Evolutionary conservation across 371 early-diverging fungal genomes (phyloP), one percentile per base, ranked within the genome.

Genomic region (Apophysomyces elegans): DNA sequence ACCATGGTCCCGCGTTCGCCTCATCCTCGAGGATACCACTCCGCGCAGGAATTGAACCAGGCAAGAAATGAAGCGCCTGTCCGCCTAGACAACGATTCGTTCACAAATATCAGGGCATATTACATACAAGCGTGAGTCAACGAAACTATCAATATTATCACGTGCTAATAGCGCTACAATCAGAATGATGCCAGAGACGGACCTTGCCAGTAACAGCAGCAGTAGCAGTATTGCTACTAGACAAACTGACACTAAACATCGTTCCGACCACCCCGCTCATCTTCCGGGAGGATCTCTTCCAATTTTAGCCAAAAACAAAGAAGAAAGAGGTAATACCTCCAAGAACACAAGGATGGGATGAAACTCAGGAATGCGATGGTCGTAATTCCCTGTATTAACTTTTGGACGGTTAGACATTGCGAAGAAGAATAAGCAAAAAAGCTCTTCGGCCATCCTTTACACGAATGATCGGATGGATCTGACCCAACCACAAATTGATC

Each of bases 271-370:
- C 21, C 16, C 54, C 21, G 21, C 21, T 5, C 54, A 50, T 50
- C 54, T 26, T 50, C 54, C 54, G 18, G 54, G 54, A 18, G 54
- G 54, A 18, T 50, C 54, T n/a, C 54, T 50, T 50, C 54, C 54
- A 21, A 21, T 50, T 21, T 26, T 50, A 50, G n/a, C 21, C 16
- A 50, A 21, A 50, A 50, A 21, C 4, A 50, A 50, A 21, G 54
- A 50, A 16, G 54, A 50, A 26, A 50, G 21, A 50, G 54, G 54
- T 50, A 50, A 41, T 26, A 26, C 2, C 1, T 26, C 32, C 32
- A 26, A 26, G 32, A 41, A 13, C 4, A 50, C 21, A 50, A 9
- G 21, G 21, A 50, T 11, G 21, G 21, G 21, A 9, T 9, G 9
- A n/a, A n/a, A 47, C 13, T 41, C 21, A 50, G 54, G 8, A 50